Percentiles rank a stretch among this genome's conserved stretches.
These are phyloP conservation scores for Cladosporium oxysporum DNA, from an alignment of 2,329 filamentous ascomycete species.

Conservation along the genomic window DNA sequence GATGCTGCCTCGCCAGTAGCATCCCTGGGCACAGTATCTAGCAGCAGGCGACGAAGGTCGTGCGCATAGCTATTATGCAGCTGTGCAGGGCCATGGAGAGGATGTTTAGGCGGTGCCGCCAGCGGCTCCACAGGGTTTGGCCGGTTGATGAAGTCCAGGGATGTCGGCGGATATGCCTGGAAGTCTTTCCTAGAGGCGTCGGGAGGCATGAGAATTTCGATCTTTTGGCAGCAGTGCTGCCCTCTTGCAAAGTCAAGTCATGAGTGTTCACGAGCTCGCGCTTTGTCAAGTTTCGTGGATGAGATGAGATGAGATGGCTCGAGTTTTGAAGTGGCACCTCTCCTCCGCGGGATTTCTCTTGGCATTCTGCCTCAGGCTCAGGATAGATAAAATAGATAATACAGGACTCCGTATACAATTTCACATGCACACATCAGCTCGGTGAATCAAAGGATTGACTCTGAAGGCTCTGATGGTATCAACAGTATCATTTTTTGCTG, in stretches of 20 bases:
- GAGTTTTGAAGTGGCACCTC: constrained; percentile 10
- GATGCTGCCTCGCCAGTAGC: constrained; percentile 34
- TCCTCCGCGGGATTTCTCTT: constrained; percentile 3
- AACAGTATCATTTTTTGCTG: neutral
- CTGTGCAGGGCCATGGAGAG: constrained; percentile 35
- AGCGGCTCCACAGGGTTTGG: constrained; percentile 41
- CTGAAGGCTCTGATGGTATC: neutral
- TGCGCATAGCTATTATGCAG: constrained; percentile 31
- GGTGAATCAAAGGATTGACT: neutral
- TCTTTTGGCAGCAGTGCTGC: constrained; percentile 15
- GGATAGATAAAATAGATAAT: neutral
- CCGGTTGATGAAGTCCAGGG: constrained; percentile 27
- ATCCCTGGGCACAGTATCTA: constrained; percentile 38
- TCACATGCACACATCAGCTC: neutral
- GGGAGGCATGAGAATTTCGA: neutral
- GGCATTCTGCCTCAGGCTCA: neutral
- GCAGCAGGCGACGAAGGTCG: constrained; percentile 31
- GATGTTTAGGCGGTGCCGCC: constrained; percentile 33
- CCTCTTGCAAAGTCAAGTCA: neutral
- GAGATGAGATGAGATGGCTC: neutral
- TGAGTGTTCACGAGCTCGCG: neutral
- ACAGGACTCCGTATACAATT: neutral
- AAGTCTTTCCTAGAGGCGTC: constrained; percentile 8
- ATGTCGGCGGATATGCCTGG: constrained; percentile 27
- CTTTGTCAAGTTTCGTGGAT: neutral